Conservation (phyloP, 2,329 filamentous ascomycete species). For the Aquanectria penicillioides region DNA sequence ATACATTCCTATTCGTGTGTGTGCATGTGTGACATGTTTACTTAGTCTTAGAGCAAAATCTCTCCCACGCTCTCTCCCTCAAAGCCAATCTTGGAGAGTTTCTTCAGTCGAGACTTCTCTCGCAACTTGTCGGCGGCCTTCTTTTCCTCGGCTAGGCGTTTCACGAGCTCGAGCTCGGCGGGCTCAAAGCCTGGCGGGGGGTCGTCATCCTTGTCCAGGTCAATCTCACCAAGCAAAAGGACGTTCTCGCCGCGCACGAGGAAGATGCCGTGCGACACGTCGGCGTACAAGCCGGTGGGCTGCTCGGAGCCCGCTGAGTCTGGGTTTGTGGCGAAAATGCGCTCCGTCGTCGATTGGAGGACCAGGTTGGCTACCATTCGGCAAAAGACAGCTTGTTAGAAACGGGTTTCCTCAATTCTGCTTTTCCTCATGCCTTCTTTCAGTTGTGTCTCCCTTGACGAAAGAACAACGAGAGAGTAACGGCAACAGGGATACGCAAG, state of each 20-base stretch:
- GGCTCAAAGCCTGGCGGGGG: slow-evolving; percentile 76
- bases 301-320: slow-evolving; percentile 48
- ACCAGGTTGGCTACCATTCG: slow-evolving; percentile 82
- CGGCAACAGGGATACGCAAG: neutral
- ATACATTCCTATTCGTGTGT: neutral
- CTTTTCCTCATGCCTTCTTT: neutral
- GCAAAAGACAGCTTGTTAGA: slow-evolving; percentile 1
- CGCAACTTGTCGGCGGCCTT: slow-evolving; percentile 74
- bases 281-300: slow-evolving; percentile 73
- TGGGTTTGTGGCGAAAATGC: slow-evolving; percentile 75
- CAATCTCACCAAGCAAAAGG: slow-evolving; percentile 93
- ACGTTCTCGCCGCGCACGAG: slow-evolving; percentile 97
- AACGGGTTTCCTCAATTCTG: slow-evolving; percentile 10
- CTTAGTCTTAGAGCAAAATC: slow-evolving; percentile 64
- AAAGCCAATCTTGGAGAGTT: slow-evolving; percentile 82
- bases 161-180: slow-evolving; percentile 76
- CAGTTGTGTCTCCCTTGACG: neutral
- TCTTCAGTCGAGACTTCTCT: slow-evolving; percentile 78
- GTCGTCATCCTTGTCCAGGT: slow-evolving; percentile 95
- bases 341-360: slow-evolving; percentile 90
- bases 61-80: slow-evolving; percentile 87
- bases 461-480: neutral
- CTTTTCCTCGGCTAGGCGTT: slow-evolving; percentile 77
- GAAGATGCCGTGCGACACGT: slow-evolving; percentile 87
- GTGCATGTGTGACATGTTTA: neutral